Evolutionary conservation across 2,329 filamentous ascomycete species (phyloP).

Genomic region (Exophiala oligosperma): DNA sequence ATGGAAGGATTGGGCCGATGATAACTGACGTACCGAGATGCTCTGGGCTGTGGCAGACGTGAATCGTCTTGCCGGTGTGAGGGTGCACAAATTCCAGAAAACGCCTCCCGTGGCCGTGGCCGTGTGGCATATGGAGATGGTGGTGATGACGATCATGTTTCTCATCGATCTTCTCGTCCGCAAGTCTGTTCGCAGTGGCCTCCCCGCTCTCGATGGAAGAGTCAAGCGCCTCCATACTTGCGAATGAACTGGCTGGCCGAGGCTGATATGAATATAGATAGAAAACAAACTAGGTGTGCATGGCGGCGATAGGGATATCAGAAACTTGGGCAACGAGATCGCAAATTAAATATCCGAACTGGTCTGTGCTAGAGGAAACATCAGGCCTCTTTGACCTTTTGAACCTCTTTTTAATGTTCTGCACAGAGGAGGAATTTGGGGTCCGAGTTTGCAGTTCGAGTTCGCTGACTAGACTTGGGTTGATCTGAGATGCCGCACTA

Average conservation of each 20-base stretch:
- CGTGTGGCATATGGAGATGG: slow-evolving; percentile 30
- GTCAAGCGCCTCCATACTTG: slow-evolving; percentile 6
- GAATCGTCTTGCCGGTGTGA: slow-evolving; percentile 53
- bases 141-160: slow-evolving; percentile 28
- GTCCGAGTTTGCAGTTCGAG: neutral
- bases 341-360: neutral
- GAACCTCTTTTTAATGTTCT: too few species aligned
- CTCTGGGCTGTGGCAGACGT: slow-evolving; percentile 58
- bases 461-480: neutral
- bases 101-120: slow-evolving; percentile 39
- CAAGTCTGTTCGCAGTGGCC: neutral
- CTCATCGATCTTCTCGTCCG: neutral
- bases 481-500: neutral
- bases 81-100: slow-evolving; percentile 57
- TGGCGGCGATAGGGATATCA: too few species aligned
- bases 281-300: too few species aligned
- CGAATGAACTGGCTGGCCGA: neutral
- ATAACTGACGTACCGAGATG: slow-evolving; percentile 40
- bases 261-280: neutral
- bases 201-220: slow-evolving; percentile 5
- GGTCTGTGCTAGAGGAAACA: neutral
- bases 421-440: neutral
- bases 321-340: too few species aligned
- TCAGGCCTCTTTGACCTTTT: neutral
- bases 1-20: slow-evolving; percentile 21